Percentiles rank a stretch among this genome's conserved stretches.
Conservation (phyloP, 2,329 filamentous ascomycete species). For the Plectosphaerella cucumerina region DNA sequence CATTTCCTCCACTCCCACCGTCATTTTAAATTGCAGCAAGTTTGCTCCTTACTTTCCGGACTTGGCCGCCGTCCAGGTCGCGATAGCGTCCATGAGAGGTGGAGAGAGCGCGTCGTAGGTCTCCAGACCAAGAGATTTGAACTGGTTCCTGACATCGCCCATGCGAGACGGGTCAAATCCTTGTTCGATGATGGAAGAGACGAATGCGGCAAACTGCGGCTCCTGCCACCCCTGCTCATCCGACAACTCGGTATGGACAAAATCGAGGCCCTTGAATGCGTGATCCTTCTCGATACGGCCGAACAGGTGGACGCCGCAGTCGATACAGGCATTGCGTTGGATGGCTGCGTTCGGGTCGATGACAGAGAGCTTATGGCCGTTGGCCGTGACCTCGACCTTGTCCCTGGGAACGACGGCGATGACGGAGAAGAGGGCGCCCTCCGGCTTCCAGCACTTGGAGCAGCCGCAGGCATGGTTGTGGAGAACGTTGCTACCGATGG, state of each 20-base stretch:
- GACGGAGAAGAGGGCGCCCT: slow-evolving; percentile 59
- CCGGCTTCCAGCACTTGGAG: slow-evolving; percentile 69
- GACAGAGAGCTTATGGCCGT: slow-evolving; percentile 52
- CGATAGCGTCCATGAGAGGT: slow-evolving; percentile 58
- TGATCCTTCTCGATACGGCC: slow-evolving; percentile 63
- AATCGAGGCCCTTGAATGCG: slow-evolving; percentile 65
- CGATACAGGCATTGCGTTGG: slow-evolving; percentile 55
- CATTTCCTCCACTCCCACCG: no score
- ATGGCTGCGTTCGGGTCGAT: slow-evolving; percentile 54
- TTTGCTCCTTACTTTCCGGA: not conserved
- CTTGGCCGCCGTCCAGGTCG: slow-evolving; percentile 43
- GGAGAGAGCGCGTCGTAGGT: slow-evolving; percentile 61
- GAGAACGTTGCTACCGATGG: slow-evolving; percentile 51
- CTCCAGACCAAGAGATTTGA: slow-evolving; percentile 52
- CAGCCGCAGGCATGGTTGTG: slow-evolving; percentile 71
- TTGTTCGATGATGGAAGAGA: slow-evolving; percentile 65
- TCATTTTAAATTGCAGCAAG: not conserved
- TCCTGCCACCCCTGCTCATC: slow-evolving; percentile 64
- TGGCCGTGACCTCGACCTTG: slow-evolving; percentile 51
- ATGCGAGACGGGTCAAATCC: slow-evolving; percentile 54
- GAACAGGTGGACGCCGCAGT: slow-evolving; percentile 59
- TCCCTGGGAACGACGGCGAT: slow-evolving; percentile 57
- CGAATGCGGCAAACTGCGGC: slow-evolving; percentile 66
- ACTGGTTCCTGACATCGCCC: slow-evolving; percentile 47
- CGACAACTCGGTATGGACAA: slow-evolving; percentile 61